Conservation (phyloP, 805 yeast genomes). For the Wickerhamomyces bisporus region DNA sequence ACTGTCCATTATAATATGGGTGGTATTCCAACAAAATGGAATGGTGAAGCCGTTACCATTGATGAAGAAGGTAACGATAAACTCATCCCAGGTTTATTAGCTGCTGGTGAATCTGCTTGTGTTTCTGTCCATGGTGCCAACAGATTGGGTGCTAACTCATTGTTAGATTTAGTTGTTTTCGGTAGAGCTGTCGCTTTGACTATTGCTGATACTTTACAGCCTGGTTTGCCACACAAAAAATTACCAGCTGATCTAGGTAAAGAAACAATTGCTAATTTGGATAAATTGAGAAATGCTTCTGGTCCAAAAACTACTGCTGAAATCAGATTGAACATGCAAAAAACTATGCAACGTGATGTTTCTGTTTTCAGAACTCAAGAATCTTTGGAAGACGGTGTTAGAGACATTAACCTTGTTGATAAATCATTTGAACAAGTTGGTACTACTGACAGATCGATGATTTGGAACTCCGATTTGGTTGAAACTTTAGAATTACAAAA, state of each 20-base stretch:
- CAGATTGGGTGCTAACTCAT: conserved; percentile 97
- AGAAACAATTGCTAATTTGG: conserved; percentile 87
- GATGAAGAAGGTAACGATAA: conserved; percentile 85
- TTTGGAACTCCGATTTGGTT: conserved; percentile 96
- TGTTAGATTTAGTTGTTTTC: conserved; percentile 92
- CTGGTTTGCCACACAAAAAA: conserved; percentile 83
- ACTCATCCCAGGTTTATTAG: conserved; percentile 87
- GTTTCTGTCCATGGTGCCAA: conserved; percentile 99
- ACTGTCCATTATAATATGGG: conserved; percentile 99
- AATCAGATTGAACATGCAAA: conserved; percentile 90
- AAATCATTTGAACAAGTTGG: conserved; percentile 67
- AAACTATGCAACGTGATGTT: conserved; percentile 93
- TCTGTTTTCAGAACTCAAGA: conserved; percentile 95
- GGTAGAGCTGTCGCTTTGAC: conserved; percentile 98
- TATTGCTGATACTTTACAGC: conserved; percentile 76
- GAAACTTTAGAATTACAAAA: conserved; percentile 95
- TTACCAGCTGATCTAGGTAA: conserved; percentile 82
- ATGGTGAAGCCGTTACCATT: conserved; percentile 86
- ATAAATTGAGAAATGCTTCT: conserved; percentile 75
- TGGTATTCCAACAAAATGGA: conserved; percentile 97
- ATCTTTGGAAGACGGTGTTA: conserved; percentile 87
- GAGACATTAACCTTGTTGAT: conserved; percentile 71
- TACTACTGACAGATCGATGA: conserved; percentile 94
- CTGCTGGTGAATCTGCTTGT: conserved; percentile 99
- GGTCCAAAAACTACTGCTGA: conserved; percentile 84